Base-by-base conservation (phyloP, 352 stramenopile genomes). In the Phytophthora boehmeriae region DNA sequence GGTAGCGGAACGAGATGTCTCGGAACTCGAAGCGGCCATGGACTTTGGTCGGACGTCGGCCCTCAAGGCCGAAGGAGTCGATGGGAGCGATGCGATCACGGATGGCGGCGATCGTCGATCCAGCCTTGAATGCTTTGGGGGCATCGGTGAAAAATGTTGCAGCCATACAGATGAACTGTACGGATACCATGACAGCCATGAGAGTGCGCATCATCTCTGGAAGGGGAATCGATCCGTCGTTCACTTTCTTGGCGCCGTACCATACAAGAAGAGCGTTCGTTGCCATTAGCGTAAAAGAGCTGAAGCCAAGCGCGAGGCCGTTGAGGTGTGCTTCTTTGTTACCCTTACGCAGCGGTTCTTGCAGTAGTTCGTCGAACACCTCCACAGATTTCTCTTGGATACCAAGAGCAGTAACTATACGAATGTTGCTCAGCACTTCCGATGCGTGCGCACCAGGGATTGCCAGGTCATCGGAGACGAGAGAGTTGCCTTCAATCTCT, bases 41-140 rank as follows among this genome's bases (percentile, higher is more conserved):
- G 35, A 42, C 10, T n/a, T 42, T 42, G 35, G 8, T 42, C 13
- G 35, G 35, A 13, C 14, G 35, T 16, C 16, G 35, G 19, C 35
- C 35, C 10, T 42, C 35, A 4, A 16, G 19, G 35, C 41, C 28
- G 34, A 76, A 76, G 30, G 68, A 76, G 39, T 81, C 58, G 38
- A 81, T 77, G 20, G 68, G 27, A 8, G 65, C 28, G 20, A 62
- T 39, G 16, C 57, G 56, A 6, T 81, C 62, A 8, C 60, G 51
- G 9, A 81, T 58, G 16, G 57, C 46, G 19, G 65, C 63, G 38
- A 76, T 76, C 6, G 67, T 54, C 2, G 58, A 53, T 0, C 66
- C 70, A 9, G 70, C 61, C 1, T 93, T 71, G 19, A 72, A 83
- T 13, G 89, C 85, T 48, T 96, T 79, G 55, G 96, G 88, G 10